phyloP scores from a whole-genome alignment of 1,284 basidiomycete species.

The Ganoderma multipileum region DNA sequence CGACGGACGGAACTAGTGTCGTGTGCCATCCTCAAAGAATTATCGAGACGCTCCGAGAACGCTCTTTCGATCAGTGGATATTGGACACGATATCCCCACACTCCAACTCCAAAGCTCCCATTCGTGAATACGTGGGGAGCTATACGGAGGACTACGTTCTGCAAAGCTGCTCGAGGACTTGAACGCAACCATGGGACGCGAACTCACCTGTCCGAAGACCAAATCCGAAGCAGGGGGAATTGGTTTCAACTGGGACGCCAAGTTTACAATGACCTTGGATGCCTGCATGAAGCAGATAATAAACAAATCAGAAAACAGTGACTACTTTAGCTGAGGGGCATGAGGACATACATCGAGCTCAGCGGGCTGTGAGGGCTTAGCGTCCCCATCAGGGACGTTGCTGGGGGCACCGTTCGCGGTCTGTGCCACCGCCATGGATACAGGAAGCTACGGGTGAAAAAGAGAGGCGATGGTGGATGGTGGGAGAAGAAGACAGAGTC shows the following conservation, averaged over 20 bases:
- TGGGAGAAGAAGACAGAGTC: neutral
- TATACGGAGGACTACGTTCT: neutral
- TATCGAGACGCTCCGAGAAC: neutral
- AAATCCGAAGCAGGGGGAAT: slow-evolving; percentile 49
- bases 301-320: neutral
- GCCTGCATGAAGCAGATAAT: slow-evolving; percentile 40
- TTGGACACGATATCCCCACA: slow-evolving; percentile 44
- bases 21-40: neutral
- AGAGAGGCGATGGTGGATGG: slow-evolving; percentile 1
- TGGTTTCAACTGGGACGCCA: slow-evolving; percentile 45
- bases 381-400: neutral
- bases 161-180: slow-evolving; percentile 1
- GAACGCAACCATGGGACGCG: neutral
- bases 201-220: slow-evolving; percentile 50
- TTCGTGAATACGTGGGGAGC: neutral
- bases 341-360: slow-evolving; percentile 25
- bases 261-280: slow-evolving; percentile 50
- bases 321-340: neutral
- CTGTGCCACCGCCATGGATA: slow-evolving; percentile 23
- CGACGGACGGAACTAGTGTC: slow-evolving; percentile 37
- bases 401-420: neutral
- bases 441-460: neutral
- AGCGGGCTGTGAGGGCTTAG: slow-evolving; percentile 20
- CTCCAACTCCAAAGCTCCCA: neutral
- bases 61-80: neutral